phyloP scores from a whole-genome alignment of 2,329 filamentous ascomycete species.

The Paecilomyces sp. region DNA sequence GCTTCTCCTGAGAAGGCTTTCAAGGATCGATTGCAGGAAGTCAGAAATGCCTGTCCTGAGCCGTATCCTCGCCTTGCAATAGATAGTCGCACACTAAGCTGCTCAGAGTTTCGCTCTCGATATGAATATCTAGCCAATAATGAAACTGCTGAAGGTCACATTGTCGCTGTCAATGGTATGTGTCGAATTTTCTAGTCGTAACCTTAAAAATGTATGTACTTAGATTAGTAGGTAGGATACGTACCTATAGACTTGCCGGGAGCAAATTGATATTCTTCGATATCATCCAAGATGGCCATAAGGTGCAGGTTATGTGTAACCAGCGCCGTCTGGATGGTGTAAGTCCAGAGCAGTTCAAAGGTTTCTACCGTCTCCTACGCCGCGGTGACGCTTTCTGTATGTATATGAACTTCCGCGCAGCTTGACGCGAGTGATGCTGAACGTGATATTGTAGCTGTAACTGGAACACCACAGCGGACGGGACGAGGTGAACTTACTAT shows the following conservation, averaged over 20 bases:
- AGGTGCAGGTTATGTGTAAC: conserved; percentile 71
- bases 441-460: conserved; percentile 47
- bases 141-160: conserved; percentile 32
- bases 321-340: conserved; percentile 40
- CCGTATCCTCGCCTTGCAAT: conserved; percentile 32
- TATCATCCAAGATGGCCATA: conserved; percentile 63
- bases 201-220: conserved; percentile 21
- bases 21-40: conserved; percentile 29
- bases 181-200: conserved; percentile 13
- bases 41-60: conserved; percentile 25
- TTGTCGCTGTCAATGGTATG: conserved; percentile 38
- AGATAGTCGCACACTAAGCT: conserved; percentile 23
- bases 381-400: conserved; percentile 79
- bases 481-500: conserved; percentile 70
- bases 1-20: conserved; percentile 27
- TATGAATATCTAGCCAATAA: conserved; percentile 30
- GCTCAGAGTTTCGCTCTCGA: conserved; percentile 28
- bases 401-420: conserved; percentile 24
- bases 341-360: conserved; percentile 44
- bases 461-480: conserved; percentile 63
- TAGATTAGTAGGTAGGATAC: conserved; percentile 62
- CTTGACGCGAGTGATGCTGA: conserved; percentile 5
- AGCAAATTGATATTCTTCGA: conserved; percentile 80
- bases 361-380: conserved; percentile 59
- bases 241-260: conserved; percentile 62